Conservation (phyloP, 2,329 filamentous ascomycete species). For the Ceratocystis ficicola region DNA sequence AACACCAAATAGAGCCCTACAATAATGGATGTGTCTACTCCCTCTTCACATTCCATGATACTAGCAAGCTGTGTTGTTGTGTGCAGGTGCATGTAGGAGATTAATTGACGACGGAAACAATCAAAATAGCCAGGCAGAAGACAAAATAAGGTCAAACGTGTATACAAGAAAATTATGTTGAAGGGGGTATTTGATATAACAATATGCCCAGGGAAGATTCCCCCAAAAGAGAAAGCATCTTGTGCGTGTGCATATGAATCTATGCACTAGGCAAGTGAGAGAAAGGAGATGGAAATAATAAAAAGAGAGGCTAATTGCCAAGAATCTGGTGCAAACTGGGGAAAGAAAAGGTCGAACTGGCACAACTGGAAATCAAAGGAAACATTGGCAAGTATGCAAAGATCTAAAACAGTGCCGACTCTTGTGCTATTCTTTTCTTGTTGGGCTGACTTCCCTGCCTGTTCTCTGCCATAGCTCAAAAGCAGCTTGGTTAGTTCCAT, state of each 20-base stretch:
- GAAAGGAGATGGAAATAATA: neutral
- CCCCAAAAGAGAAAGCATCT: neutral
- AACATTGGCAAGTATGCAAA: constrained; percentile 8
- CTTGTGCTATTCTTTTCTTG: constrained; percentile 5
- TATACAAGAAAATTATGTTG: neutral
- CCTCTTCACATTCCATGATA: no score
- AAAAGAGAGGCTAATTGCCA: neutral
- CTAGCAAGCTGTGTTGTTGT: neutral
- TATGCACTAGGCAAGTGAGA: neutral
- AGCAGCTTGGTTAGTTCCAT: neutral
- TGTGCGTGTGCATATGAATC: neutral
- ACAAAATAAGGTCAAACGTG: neutral
- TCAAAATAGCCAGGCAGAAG: neutral
- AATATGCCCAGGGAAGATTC: neutral
- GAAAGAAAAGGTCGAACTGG: neutral
- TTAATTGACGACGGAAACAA: neutral
- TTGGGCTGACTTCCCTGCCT: neutral
- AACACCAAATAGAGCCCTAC: no score
- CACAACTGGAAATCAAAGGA: neutral
- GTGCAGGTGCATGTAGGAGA: neutral
- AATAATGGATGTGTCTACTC: no score
- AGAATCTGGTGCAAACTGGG: neutral
- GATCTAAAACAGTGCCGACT: neutral
- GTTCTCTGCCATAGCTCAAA: neutral
- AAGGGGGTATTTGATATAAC: neutral